These are phyloP conservation scores for Phaeosphaeria sp. DNA, from an alignment of 2,329 filamentous ascomycete genomes.

Conservation along the genomic window DNA sequence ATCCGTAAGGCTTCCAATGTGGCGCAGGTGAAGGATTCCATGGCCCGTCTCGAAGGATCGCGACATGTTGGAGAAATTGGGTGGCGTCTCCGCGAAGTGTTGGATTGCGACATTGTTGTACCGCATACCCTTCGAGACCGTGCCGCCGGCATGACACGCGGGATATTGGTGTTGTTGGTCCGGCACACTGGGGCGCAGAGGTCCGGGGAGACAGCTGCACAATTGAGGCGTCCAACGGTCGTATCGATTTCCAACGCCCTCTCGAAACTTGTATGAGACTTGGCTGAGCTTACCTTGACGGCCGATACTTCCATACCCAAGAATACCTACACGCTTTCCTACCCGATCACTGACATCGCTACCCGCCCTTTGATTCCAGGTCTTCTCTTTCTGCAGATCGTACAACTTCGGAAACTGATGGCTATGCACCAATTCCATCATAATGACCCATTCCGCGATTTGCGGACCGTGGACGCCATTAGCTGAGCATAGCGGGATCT, in stretches of 20 bases:
- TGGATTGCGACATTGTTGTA: neutral
- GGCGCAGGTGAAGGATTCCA: slow-evolving; percentile 1
- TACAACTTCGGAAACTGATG: slow-evolving; percentile 63
- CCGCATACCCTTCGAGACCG: neutral
- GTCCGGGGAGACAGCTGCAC: neutral
- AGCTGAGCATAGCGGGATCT: slow-evolving; percentile 62
- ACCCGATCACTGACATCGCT: slow-evolving; percentile 60
- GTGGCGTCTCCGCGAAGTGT: neutral
- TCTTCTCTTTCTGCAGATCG: slow-evolving; percentile 63
- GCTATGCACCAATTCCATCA: slow-evolving; percentile 66
- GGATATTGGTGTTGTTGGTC: neutral
- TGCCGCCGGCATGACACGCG: neutral
- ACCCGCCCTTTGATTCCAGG: slow-evolving; percentile 55
- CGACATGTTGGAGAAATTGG: neutral
- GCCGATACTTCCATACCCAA: slow-evolving; percentile 69
- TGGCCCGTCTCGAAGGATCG: neutral
- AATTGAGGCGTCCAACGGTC: neutral
- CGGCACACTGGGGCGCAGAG: neutral
- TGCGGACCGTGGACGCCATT: slow-evolving; percentile 68
- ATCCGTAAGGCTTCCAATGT: neutral
- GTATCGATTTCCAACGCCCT: neutral
- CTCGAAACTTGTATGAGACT: neutral
- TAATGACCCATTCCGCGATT: slow-evolving; percentile 71
- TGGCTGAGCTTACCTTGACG: slow-evolving; percentile 58
- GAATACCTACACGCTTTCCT: slow-evolving; percentile 64